A percentile compares a stretch with the other conserved stretches of the same genome.
These are phyloP conservation scores for Saccharomycopsis sp. DNA, from an alignment of 805 yeast genomes.

Conservation along the genomic window DNA sequence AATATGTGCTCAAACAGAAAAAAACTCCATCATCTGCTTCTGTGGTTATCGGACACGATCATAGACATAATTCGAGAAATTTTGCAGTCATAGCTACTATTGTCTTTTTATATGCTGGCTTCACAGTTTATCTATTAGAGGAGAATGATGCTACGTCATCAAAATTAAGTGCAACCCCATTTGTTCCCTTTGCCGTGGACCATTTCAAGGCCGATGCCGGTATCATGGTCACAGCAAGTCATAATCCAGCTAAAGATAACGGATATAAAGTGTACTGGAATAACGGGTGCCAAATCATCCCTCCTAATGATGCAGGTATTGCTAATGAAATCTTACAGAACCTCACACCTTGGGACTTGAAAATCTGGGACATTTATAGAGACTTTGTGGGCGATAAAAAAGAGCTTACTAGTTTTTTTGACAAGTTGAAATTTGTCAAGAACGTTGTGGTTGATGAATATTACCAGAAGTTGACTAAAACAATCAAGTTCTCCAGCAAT, in stretches of 20 bases:
- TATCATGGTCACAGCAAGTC: slow-evolving; percentile 93
- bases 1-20: slow-evolving; percentile 30
- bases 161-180: slow-evolving; percentile 66
- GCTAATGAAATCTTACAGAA: slow-evolving; percentile 57
- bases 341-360: slow-evolving; percentile 46
- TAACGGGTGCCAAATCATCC: slow-evolving; percentile 93
- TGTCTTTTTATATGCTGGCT: slow-evolving; percentile 62
- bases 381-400: slow-evolving; percentile 28
- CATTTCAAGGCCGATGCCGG: slow-evolving; percentile 62
- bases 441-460: slow-evolving; percentile 39
- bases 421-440: slow-evolving; percentile 34
- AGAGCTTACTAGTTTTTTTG: not conserved
- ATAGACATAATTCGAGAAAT: slow-evolving; percentile 68
- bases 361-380: slow-evolving; percentile 41
- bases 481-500: slow-evolving; percentile 1
- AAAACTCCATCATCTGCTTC: slow-evolving; percentile 31
- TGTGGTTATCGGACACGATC: slow-evolving; percentile 87
- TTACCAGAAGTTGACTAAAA: slow-evolving; percentile 27
- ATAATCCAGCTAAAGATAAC: slow-evolving; percentile 86
- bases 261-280: slow-evolving; percentile 92
- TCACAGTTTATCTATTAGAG: slow-evolving; percentile 54
- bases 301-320: slow-evolving; percentile 79
- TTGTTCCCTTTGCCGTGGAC: slow-evolving; percentile 85
- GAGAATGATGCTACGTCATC: slow-evolving; percentile 21
- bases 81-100: slow-evolving; percentile 78